phyloP scores from a whole-genome alignment of 495 filamentous ascomycete species.

The Friedmanniomyces endolithicus region DNA sequence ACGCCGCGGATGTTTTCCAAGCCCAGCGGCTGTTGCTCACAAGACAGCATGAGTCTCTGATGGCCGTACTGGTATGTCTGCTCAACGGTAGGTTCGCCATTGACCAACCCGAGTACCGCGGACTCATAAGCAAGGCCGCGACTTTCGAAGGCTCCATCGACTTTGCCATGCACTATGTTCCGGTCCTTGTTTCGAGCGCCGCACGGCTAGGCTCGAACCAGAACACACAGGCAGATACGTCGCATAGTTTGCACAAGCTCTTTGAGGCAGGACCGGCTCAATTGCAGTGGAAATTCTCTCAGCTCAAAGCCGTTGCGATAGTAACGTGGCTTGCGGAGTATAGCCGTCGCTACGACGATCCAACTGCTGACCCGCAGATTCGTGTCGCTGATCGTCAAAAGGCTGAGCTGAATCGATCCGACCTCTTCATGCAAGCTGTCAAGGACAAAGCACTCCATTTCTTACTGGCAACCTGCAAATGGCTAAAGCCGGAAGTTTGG shows the following conservation, averaged over 20 bases:
- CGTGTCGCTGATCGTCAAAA: conserved; percentile 46
- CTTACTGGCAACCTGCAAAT: conserved; percentile 68
- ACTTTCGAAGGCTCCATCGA: conserved; percentile 61
- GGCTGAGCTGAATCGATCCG: conserved; percentile 56
- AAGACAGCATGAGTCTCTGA: conserved; percentile 81
- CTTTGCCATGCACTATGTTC: conserved; percentile 63
- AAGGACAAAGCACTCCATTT: conserved; percentile 89
- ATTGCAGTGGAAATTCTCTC: conserved; percentile 48
- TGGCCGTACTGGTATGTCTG: conserved; percentile 58
- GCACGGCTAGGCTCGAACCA: conserved; percentile 52
- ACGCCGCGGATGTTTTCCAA: conserved; percentile 57
- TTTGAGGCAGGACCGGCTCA: conserved; percentile 8
- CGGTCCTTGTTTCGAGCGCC: conserved; percentile 60
- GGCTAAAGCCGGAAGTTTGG: conserved; percentile 63
- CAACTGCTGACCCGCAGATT: conserved; percentile 39
- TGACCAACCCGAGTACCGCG: conserved; percentile 54
- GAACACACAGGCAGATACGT: conserved; percentile 39
- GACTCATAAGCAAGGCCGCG: conserved; percentile 51
- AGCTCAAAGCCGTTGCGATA: conserved; percentile 61
- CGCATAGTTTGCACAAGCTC: conserved; percentile 44
- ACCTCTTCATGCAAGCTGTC: conserved; percentile 60
- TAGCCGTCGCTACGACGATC: conserved; percentile 74
- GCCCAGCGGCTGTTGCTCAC: conserved; percentile 59
- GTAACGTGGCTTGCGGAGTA: conserved; percentile 86
- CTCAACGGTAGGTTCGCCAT: conserved; percentile 54